Evolutionary conservation across 1,284 basidiomycete genomes (phyloP).

Genomic region (Gymnopus androsaceus): DNA sequence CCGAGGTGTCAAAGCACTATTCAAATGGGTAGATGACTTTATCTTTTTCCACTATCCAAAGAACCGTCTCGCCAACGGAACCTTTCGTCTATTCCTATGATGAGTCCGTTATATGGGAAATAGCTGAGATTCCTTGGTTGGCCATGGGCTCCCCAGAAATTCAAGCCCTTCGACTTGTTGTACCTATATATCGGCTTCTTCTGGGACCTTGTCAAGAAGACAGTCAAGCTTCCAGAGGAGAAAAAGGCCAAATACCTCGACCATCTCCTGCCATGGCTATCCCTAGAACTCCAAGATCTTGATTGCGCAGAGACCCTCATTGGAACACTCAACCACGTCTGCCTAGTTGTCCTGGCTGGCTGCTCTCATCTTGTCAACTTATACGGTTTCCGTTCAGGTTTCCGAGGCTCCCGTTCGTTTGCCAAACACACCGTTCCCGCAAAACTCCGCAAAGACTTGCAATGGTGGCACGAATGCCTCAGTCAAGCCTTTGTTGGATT

Average conservation of each 20-base stretch:
- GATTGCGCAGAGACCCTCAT: conserved; percentile 4
- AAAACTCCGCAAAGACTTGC: conserved; percentile 19
- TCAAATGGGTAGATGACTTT: conserved; percentile 43
- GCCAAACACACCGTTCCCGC: conserved; percentile 6
- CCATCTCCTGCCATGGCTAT: background rate
- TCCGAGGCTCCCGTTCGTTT: background rate
- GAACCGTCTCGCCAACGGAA: background rate
- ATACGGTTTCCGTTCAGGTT: conserved; percentile 15
- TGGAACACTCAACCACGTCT: conserved; percentile 22
- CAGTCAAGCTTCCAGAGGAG: conserved; percentile 28
- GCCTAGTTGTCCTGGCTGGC: conserved; percentile 5
- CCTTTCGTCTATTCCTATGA: conserved; percentile 14
- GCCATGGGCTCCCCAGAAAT: no score
- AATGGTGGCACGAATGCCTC: conserved; percentile 14
- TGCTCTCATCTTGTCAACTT: conserved; percentile 8
- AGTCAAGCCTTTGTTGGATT: conserved; percentile 11
- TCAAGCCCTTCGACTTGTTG: no score
- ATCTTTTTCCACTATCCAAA: conserved; percentile 28
- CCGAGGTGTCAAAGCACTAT: conserved; percentile 24
- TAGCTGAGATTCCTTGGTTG: no score
- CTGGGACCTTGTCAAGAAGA: conserved; percentile 33
- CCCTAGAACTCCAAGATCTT: background rate
- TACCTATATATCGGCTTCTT: no score
- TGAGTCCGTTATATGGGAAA: conserved; percentile 20
- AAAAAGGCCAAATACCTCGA: conserved; percentile 24